Percentiles rank a stretch among this genome's conserved stretches.
phyloP scores from a whole-genome alignment of 2,329 filamentous ascomycete species.

The Sarocladiaceae sp. region DNA sequence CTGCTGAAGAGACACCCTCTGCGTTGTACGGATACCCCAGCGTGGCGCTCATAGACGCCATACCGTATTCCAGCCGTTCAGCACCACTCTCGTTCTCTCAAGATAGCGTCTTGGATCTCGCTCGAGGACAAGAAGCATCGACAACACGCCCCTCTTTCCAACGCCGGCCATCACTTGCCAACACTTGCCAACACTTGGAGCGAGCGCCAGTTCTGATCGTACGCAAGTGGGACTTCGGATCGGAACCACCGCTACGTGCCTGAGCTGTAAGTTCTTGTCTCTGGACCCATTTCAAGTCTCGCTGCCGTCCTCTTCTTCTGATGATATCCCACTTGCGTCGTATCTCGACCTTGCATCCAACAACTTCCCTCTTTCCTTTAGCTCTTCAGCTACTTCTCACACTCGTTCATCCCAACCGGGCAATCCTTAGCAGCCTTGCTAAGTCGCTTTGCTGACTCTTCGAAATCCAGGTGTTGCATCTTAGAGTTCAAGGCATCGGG shows the following conservation, averaged over 20 bases:
- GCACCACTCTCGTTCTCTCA: background rate
- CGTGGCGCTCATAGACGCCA: background rate
- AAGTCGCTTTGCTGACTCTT: background rate
- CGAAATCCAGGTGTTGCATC: background rate
- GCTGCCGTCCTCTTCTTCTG: background rate
- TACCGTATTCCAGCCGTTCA: background rate
- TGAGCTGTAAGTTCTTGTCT: background rate
- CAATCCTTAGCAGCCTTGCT: background rate
- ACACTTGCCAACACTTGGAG: background rate
- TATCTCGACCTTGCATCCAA: constrained; percentile 1
- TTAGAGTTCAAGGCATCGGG: background rate
- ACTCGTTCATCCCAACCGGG: background rate
- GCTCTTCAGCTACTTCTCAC: background rate
- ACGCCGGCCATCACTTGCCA: background rate
- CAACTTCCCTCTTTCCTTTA: background rate
- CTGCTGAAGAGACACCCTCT: background rate
- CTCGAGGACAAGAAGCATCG: background rate
- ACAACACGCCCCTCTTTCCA: background rate
- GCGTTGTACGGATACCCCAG: constrained; percentile 1
- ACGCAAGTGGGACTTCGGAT: constrained; percentile 1
- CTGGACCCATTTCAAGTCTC: background rate
- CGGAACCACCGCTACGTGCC: background rate
- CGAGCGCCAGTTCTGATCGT: background rate
- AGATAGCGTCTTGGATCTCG: background rate
- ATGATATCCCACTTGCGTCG: background rate